Conservation (phyloP, 2,329 filamentous ascomycete genomes). For the Colletotrichum eleusines region DNA sequence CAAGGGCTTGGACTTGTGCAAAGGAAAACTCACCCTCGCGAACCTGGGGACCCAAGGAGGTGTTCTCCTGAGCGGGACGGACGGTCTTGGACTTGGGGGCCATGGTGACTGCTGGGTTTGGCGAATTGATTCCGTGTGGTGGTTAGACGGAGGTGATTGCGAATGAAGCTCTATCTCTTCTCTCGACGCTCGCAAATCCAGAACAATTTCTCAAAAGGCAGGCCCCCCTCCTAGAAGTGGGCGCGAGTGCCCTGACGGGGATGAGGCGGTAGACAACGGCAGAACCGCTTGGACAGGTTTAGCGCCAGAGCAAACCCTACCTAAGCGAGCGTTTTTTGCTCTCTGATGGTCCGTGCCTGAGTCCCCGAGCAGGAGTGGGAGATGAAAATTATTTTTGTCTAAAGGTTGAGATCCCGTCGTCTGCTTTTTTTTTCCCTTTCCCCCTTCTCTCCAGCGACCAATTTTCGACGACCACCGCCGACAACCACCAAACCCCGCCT, state of each 20-base stretch:
- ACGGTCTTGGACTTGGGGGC: slow-evolving; percentile 84
- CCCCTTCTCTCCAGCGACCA: slow-evolving; percentile 33
- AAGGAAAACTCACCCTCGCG: slow-evolving; percentile 85
- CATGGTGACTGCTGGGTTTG: slow-evolving; percentile 73
- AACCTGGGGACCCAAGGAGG: slow-evolving; percentile 96
- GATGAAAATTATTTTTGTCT: slow-evolving; percentile 38
- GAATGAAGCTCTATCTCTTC: slow-evolving; percentile 18
- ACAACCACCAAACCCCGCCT: slow-evolving; percentile 54
- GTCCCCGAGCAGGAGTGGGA: slow-evolving; percentile 21
- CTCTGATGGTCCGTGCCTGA: slow-evolving; percentile 12
- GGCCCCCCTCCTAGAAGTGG: slow-evolving; percentile 26
- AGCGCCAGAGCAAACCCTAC: slow-evolving; percentile 25
- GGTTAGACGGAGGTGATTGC: slow-evolving; percentile 39
- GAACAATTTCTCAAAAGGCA: slow-evolving; percentile 30
- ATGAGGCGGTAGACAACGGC: slow-evolving; percentile 12
- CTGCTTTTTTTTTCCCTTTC: background rate
- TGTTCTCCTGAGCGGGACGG: slow-evolving; percentile 93
- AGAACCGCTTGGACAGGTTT: background rate
- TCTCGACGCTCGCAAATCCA: slow-evolving; percentile 8
- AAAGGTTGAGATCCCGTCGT: slow-evolving; percentile 26
- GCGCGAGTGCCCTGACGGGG: slow-evolving; percentile 31
- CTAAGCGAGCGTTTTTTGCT: slow-evolving; percentile 35
- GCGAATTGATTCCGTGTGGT: slow-evolving; percentile 48
- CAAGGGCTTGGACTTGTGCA: slow-evolving; percentile 51
- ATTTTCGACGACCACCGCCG: slow-evolving; percentile 45